These are phyloP conservation scores for Venturiaceae sp. DNA, from an alignment of 2,329 filamentous ascomycete genomes.

Conservation along the genomic window DNA sequence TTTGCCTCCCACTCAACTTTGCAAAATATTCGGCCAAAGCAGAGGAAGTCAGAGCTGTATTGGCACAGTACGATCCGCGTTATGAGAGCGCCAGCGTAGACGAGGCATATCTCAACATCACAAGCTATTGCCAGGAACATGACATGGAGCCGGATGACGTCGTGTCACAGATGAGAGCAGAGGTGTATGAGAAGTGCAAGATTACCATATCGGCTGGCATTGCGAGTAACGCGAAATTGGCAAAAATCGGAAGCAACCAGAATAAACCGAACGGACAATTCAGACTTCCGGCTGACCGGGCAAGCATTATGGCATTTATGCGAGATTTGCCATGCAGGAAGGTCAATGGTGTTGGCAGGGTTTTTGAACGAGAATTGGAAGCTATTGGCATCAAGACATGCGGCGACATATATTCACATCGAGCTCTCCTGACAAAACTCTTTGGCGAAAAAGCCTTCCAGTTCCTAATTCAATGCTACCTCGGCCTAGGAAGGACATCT, in stretches of 20 bases:
- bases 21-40: conserved; percentile 88
- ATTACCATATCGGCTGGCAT: conserved; percentile 93
- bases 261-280: conserved; percentile 98
- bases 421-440: conserved; percentile 62
- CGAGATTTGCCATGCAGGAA: conserved; percentile 73
- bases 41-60: conserved; percentile 70
- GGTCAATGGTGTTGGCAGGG: conserved; percentile 89
- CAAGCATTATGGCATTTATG: conserved; percentile 79
- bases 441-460: conserved; percentile 89
- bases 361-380: conserved; percentile 82
- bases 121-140: conserved; percentile 65
- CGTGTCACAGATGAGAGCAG: conserved; percentile 65
- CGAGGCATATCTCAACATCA: conserved; percentile 94
- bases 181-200: conserved; percentile 65
- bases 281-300: conserved; percentile 59
- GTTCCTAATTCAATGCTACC: conserved; percentile 74
- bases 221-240: conserved; percentile 82
- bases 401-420: conserved; percentile 72
- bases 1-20: conserved; percentile 77
- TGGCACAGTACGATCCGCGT: conserved; percentile 78
- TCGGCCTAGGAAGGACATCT: conserved; percentile 77
- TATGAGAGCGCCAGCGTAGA: conserved; percentile 95
- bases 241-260: conserved; percentile 90
- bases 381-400: conserved; percentile 83
- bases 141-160: conserved; percentile 59